Percentiles rank a stretch among this genome's conserved stretches.
Conservation (phyloP, 164 flowering plant genomes). For the Houttuynia cordata region DNA sequence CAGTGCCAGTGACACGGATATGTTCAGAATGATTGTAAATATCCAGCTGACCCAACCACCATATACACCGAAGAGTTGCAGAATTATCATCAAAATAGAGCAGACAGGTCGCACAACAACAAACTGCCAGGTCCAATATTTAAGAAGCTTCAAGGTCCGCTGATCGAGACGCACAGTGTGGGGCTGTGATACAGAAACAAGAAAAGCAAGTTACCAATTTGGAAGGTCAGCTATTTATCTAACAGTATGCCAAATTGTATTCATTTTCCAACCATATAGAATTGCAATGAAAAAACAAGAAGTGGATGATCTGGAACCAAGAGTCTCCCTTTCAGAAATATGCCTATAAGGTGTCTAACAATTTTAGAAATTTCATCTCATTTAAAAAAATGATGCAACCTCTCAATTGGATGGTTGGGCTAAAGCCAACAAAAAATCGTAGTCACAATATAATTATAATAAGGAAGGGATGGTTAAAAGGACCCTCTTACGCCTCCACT, state of each 20-base stretch:
- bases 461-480: background rate
- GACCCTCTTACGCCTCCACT: conserved; percentile 1
- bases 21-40: conserved; percentile 72
- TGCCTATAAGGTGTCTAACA: too few relatives aligned
- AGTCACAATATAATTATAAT: too few relatives aligned
- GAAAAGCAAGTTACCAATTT: too few relatives aligned
- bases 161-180: conserved; percentile 56
- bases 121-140: conserved; percentile 97
- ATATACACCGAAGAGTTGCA: conserved; percentile 68
- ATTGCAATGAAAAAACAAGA: too few relatives aligned
- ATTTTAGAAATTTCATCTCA: too few relatives aligned
- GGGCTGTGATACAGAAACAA: conserved; percentile 49
- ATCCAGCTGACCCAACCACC: conserved; percentile 89
- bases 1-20: conserved; percentile 80
- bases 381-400: too few relatives aligned
- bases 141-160: conserved; percentile 58
- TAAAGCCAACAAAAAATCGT: too few relatives aligned
- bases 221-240: background rate
- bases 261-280: too few relatives aligned
- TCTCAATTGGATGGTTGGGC: too few relatives aligned
- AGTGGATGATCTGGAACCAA: too few relatives aligned
- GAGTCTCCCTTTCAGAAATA: too few relatives aligned
- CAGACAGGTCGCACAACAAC: conserved; percentile 78
- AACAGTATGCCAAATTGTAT: too few relatives aligned
- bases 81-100: conserved; percentile 70